Conservation (phyloP, 768 basidiomycete species). For the Tulasnella sp. region DNA sequence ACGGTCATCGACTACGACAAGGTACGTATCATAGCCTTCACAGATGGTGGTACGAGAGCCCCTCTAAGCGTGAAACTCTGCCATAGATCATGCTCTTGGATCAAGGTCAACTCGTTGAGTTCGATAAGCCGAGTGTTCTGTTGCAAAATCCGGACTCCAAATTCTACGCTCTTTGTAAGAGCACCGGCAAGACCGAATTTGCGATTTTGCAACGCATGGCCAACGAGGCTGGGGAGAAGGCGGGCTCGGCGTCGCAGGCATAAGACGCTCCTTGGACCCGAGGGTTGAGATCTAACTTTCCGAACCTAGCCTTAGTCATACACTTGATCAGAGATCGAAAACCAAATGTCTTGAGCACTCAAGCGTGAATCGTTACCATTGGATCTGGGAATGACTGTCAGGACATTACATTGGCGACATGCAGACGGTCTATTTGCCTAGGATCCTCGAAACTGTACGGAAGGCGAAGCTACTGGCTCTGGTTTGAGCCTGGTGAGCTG, state of each 20-base stretch:
- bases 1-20: constrained; percentile 13
- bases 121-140: constrained; percentile 22
- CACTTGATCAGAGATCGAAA: too few species aligned
- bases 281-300: too few species aligned
- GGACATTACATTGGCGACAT: too few species aligned
- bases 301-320: too few species aligned
- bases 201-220: constrained; percentile 58
- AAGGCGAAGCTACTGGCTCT: too few species aligned
- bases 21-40: neutral
- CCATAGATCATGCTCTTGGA: constrained; percentile 12
- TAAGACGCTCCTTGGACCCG: neutral
- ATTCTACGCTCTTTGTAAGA: constrained; percentile 59
- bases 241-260: neutral
- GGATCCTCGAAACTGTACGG: too few species aligned
- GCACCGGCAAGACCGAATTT: constrained; percentile 63
- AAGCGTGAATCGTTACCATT: too few species aligned
- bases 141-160: constrained; percentile 45
- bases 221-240: constrained; percentile 19
- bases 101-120: constrained; percentile 9
- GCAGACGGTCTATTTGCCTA: too few species aligned
- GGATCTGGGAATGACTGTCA: too few species aligned
- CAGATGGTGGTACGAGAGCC: neutral
- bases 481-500: too few species aligned
- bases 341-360: too few species aligned
- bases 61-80: neutral